Evolutionary conservation across 2,329 filamentous ascomycete genomes (phyloP).

Genomic region (Graphilbum ipis-grandicollis): DNA sequence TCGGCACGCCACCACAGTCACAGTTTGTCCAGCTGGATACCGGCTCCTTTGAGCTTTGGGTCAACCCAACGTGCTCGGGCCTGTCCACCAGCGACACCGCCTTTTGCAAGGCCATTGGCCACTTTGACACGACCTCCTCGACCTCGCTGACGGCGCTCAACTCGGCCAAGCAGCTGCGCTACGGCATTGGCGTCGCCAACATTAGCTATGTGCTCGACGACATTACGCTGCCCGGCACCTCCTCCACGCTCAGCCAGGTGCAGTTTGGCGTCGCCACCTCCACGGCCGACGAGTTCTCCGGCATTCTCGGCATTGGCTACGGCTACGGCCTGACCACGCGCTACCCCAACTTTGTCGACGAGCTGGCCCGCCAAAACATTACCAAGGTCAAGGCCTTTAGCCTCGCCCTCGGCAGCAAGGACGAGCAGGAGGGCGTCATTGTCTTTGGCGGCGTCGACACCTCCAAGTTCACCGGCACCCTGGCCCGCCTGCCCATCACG

Average conservation of each 20-base stretch:
- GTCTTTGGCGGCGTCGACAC: slow-evolving; percentile 53
- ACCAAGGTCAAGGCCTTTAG: slow-evolving; percentile 47
- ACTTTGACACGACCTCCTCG: slow-evolving; percentile 25
- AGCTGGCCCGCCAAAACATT: slow-evolving; percentile 29
- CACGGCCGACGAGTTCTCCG: slow-evolving; percentile 28
- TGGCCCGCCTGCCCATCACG: slow-evolving; percentile 44
- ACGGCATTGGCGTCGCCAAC: slow-evolving; percentile 33
- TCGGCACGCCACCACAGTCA: slow-evolving; percentile 35
- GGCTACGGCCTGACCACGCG: slow-evolving; percentile 25
- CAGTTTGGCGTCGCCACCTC: slow-evolving; percentile 48
- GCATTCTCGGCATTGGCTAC: slow-evolving; percentile 64
- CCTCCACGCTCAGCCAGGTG: slow-evolving; percentile 27
- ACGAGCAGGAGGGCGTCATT: slow-evolving; percentile 41
- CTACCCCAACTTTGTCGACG: slow-evolving; percentile 35
- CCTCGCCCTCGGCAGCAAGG: slow-evolving; percentile 45
- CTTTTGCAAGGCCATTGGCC: slow-evolving; percentile 28
- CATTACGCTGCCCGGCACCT: slow-evolving; percentile 23
- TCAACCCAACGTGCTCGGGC: slow-evolving; percentile 39
- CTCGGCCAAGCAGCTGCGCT: slow-evolving; percentile 23
- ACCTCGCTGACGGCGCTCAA: slow-evolving; percentile 18
- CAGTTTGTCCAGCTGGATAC: slow-evolving; percentile 40
- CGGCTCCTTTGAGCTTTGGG: slow-evolving; percentile 42
- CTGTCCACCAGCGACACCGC: slow-evolving; percentile 22
- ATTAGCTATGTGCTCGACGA: slow-evolving; percentile 31
- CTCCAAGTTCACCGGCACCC: slow-evolving; percentile 41